Evolutionary conservation across 129 eudicot genomes (phyloP).

Genomic region (Artemisia tridentata): DNA sequence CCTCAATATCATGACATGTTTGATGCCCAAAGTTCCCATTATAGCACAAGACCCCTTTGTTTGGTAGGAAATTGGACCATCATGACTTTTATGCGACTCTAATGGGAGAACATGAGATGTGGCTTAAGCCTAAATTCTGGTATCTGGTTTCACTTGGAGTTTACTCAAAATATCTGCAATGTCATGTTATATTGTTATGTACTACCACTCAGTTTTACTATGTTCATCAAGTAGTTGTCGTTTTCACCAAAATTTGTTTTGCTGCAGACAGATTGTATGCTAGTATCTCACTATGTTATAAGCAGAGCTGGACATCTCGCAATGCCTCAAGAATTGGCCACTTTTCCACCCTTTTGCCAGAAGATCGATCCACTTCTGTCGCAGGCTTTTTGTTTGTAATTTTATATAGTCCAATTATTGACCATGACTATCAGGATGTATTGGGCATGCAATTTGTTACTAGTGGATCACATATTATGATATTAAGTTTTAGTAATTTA

Average conservation of each 20-base stretch:
- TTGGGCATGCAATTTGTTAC: too few relatives aligned
- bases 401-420: too few relatives aligned
- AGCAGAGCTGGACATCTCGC: too few relatives aligned
- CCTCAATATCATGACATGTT: constrained; percentile 17
- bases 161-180: not conserved
- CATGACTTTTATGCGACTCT: constrained; percentile 13
- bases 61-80: constrained; percentile 20
- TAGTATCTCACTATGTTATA: too few relatives aligned
- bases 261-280: too few relatives aligned
- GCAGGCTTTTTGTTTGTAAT: too few relatives aligned
- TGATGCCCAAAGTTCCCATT: constrained; percentile 10
- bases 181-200: not conserved
- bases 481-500: too few relatives aligned
- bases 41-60: constrained; percentile 17
- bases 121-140: constrained; percentile 24
- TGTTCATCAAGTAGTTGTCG: not conserved
- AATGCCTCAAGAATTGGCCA: too few relatives aligned
- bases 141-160: not conserved
- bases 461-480: too few relatives aligned
- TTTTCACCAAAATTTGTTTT: not conserved
- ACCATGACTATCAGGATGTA: too few relatives aligned
- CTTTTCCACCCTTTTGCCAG: too few relatives aligned
- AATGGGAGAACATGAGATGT: constrained; percentile 19
- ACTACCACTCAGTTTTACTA: not conserved
- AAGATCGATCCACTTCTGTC: not conserved